Percentiles rank a stretch among this genome's conserved stretches.
These are phyloP conservation scores for Pneumocystis jirovecii DNA, from an alignment of 1,139 yeast species.

Conservation along the genomic window DNA sequence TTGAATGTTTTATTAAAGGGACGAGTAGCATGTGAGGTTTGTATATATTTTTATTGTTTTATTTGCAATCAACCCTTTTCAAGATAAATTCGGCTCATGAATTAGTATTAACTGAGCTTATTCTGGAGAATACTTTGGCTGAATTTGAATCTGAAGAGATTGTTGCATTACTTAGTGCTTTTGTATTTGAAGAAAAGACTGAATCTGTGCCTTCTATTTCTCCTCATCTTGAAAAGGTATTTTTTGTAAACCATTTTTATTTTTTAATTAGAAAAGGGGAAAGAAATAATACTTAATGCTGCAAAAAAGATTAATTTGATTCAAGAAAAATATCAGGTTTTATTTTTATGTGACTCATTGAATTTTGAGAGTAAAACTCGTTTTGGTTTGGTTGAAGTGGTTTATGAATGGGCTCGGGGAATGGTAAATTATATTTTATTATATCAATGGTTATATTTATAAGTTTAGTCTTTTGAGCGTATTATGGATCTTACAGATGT, in stretches of 20 bases:
- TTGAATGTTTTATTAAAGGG: constrained; percentile 75
- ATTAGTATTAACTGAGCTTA: constrained; percentile 70
- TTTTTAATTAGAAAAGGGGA: constrained; percentile 32
- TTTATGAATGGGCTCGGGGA: constrained; percentile 97
- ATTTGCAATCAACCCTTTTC: neutral
- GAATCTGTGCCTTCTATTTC: constrained; percentile 48
- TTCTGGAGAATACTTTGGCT: constrained; percentile 79
- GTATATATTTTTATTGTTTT: neutral
- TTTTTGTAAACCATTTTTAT: neutral
- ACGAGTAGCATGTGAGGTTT: constrained; percentile 59
- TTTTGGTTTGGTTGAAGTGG: constrained; percentile 82
- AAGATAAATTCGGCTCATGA: constrained; percentile 75
- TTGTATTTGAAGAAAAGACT: constrained; percentile 79
- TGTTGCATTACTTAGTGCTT: constrained; percentile 79
- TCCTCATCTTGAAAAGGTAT: constrained; percentile 48
- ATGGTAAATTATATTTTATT: constrained; percentile 23
- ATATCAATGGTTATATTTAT: neutral
- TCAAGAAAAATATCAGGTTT: constrained; percentile 52
- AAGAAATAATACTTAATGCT: constrained; percentile 51
- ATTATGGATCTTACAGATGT: constrained; percentile 80
- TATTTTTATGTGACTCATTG: constrained; percentile 13
- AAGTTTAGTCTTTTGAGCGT: constrained; percentile 49
- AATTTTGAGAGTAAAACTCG: constrained; percentile 58
- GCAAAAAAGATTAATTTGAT: constrained; percentile 48
- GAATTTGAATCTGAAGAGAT: constrained; percentile 93